A percentile compares a stretch with the other conserved stretches of the same genome.
These are phyloP conservation scores for Pleurotus citrinopileatus DNA, from an alignment of 768 basidiomycete species.

Conservation along the genomic window DNA sequence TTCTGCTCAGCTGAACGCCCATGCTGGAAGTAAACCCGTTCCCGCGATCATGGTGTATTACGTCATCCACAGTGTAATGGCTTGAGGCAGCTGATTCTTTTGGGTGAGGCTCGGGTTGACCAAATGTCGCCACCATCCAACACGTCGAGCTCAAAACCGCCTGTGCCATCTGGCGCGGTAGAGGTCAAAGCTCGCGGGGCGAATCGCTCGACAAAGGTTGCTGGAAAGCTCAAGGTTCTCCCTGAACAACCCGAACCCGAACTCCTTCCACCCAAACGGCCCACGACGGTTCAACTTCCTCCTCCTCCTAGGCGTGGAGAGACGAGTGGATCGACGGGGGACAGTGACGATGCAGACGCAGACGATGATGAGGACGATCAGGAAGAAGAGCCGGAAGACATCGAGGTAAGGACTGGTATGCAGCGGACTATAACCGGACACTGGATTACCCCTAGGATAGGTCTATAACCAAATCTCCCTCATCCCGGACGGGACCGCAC, in stretches of 20 bases:
- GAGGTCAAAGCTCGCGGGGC: conserved; percentile 68
- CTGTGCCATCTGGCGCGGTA: conserved; percentile 9
- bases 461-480: conserved; percentile 93
- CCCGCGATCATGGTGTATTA: conserved; percentile 1
- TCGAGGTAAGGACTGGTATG: conserved; percentile 45
- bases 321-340: conserved; percentile 46
- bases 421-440: neutral
- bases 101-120: too few relatives aligned
- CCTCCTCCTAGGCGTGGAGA: conserved; percentile 35
- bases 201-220: conserved; percentile 76
- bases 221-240: conserved; percentile 84
- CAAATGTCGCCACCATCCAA: conserved; percentile 13
- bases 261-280: conserved; percentile 29
- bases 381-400: conserved; percentile 52
- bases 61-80: conserved; percentile 1
- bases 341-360: conserved; percentile 73
- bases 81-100: neutral
- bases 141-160: conserved; percentile 17
- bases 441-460: conserved; percentile 31
- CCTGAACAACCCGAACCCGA: conserved; percentile 73
- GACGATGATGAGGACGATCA: conserved; percentile 54
- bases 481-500: conserved; percentile 92
- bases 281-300: conserved; percentile 16
- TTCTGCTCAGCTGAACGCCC: neutral
- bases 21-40: conserved; percentile 10